Conservation (phyloP, 352 stramenopile species). For the Phytophthora pluvialis region DNA sequence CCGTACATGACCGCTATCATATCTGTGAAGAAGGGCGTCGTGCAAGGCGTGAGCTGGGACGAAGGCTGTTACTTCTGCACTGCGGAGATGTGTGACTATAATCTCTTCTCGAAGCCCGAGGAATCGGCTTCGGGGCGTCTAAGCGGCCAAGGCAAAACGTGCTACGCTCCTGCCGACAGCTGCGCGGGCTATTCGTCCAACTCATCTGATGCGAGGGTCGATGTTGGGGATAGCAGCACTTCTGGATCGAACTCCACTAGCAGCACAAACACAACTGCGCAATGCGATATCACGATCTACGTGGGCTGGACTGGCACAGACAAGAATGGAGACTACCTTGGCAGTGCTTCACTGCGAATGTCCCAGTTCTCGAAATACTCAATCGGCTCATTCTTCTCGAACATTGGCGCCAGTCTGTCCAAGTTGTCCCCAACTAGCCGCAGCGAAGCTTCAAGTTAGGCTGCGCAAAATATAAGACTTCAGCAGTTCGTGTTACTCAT, state of each 20-base stretch:
- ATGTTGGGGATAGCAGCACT: slow-evolving; percentile 28
- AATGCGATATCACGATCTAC: slow-evolving; percentile 79
- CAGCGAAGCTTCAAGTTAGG: slow-evolving; percentile 39
- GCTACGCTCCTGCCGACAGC: slow-evolving; percentile 48
- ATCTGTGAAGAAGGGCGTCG: slow-evolving; percentile 77
- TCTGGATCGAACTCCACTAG: slow-evolving; percentile 26
- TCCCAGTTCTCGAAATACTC: slow-evolving; percentile 88
- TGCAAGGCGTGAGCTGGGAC: slow-evolving; percentile 84
- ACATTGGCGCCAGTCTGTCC: slow-evolving; percentile 60
- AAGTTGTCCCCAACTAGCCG: slow-evolving; percentile 54
- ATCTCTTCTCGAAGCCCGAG: slow-evolving; percentile 61
- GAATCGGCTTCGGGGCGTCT: slow-evolving; percentile 59
- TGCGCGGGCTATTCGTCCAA: slow-evolving; percentile 36
- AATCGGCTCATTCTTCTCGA: slow-evolving; percentile 79
- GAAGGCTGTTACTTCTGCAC: slow-evolving; percentile 83
- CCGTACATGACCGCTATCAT: slow-evolving; percentile 83
- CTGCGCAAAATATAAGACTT: slow-evolving; percentile 1
- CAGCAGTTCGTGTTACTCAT: slow-evolving; percentile 10
- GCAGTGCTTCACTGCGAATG: slow-evolving; percentile 76
- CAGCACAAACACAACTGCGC: slow-evolving; percentile 43
- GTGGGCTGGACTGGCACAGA: slow-evolving; percentile 85
- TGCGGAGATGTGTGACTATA: slow-evolving; percentile 62
- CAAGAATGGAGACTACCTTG: slow-evolving; percentile 79
- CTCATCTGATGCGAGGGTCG: slow-evolving; percentile 19
- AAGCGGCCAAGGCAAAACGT: slow-evolving; percentile 64